Evolutionary conservation across 192 early-diverging fungal genomes (phyloP), one percentile per base, ranked within the genome.

Genomic region (Podila epigama): DNA sequence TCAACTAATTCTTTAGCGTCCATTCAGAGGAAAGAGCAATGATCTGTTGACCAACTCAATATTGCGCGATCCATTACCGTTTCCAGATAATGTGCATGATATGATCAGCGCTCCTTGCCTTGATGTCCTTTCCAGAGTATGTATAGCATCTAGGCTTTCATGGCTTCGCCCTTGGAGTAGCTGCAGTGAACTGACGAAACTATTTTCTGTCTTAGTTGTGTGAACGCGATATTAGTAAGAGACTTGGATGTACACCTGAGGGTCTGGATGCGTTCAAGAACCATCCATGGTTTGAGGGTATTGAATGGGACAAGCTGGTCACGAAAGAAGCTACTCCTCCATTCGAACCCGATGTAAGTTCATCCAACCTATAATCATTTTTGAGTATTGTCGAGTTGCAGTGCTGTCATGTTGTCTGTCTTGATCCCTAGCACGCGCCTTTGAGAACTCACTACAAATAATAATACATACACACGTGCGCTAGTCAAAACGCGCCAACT

Each of bases 401-500:
- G 51, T 29, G 25, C 44, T 31, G 25, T 37, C 48, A 50, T 32
- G 0, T 56, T 18, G 13, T 55, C 16, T 36, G 7, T 39, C 3
- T 18, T 54, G 2, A 36, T 39, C 22, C n/a, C 35, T 51, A 39
- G 10, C 16, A 4, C 8, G 3, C 31, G 2, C 55, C 20, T 20
- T 2, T 18, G 5, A 0, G 35, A 36, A 10, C 1, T 1, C 20
- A 31, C 16, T 16, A n/a, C 29, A 56, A 37, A 20, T 22, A 37
- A 18, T 52, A n/a, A n/a, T n/a, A n/a, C n/a, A n/a, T n/a, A n/a
- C n/a, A n/a, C n/a, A n/a, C n/a, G n/a, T n/a, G n/a, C n/a, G n/a
- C 15, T 69, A 95, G 92, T 84, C 86, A 58, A 94, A 96, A 70
- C 79, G 85, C 31, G 90, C 93, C 36, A 99, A 99, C 71, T 98